phyloP scores from a whole-genome alignment of 306 rosid genomes.

The Casuarina glauca region DNA sequence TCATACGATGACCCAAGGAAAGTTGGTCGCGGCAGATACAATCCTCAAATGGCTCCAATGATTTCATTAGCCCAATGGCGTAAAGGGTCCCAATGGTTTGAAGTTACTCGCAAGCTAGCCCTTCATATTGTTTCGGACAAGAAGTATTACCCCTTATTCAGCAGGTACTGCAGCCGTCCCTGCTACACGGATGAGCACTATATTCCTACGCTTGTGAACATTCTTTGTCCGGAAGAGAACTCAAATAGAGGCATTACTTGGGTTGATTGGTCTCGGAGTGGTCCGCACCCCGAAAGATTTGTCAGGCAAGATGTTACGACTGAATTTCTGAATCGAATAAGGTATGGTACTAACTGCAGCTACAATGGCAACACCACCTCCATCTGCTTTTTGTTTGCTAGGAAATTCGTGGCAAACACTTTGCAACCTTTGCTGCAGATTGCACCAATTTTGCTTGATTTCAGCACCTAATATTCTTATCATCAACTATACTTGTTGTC shows the following conservation, averaged over 20 bases:
- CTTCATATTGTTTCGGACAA: constrained; percentile 40
- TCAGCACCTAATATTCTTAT: not conserved
- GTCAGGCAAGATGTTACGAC: constrained; percentile 32
- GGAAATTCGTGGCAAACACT: constrained; percentile 45
- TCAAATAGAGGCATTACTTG: constrained; percentile 50
- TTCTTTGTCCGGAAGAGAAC: constrained; percentile 32
- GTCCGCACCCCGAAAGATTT: constrained; percentile 55
- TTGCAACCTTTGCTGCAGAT: constrained; percentile 36
- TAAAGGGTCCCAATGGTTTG: constrained; percentile 64
- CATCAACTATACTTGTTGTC: too few relatives aligned
- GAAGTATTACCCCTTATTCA: constrained; percentile 40
- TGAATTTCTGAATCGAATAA: constrained; percentile 35
- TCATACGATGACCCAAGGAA: constrained; percentile 53
- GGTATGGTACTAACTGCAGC: constrained; percentile 39
- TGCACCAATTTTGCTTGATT: constrained; percentile 25
- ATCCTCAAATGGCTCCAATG: constrained; percentile 37
- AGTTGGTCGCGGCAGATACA: constrained; percentile 52
- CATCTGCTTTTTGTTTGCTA: constrained; percentile 45
- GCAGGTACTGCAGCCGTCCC: constrained; percentile 42
- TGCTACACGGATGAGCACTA: constrained; percentile 64
- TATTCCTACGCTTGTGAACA: constrained; percentile 46
- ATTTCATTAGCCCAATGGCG: constrained; percentile 43
- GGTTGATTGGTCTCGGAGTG: constrained; percentile 62
- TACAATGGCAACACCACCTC: constrained; percentile 14
- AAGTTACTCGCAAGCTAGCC: constrained; percentile 37